Evolutionary conservation across 75 land plant species (phyloP), one percentile per base, ranked within the genome.

Genomic region (Selaginella tamariscina): DNA sequence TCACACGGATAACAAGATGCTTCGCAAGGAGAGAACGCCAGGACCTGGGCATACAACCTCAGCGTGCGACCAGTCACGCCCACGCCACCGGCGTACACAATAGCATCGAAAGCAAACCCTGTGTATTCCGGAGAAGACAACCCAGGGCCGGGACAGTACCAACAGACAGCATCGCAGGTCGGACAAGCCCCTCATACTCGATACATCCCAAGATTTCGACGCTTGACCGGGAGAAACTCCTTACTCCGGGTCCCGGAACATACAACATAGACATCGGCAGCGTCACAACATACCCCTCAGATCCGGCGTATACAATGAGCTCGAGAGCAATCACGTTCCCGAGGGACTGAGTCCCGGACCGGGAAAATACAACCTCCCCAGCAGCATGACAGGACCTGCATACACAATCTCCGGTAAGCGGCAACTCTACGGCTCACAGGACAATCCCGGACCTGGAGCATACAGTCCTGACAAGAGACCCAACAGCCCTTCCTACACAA

Each of bases 31-130:
- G 24, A 70, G 64, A 24, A 70, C 71, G 2, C 71, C 71, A 0
- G 71, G 71, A 13, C 71, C 71, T 32, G 71, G 71, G 71, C 71
- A 1, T 70, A 70, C 71, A 70, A 70, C 27, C 1, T n/a, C 9
- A 56, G 55, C 24, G 33, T 59, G 0, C 66, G 71, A 15, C 65
- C 71, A 23, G 32, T 70, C 31, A 59, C 64, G 33, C 71, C 71
- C n/a, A 24, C 71, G 32, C 56, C 71, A 23, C 71, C 71, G 66
- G 32, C 71, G 33, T 70, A 27, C 71, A 57, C 66, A 62, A 70
- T 70, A 0, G 62, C 71, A 22, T 1, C 8, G 32, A 56, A 32
- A 24, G 11, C 49, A 5, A 5, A 39, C 49, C 5, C 49, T 15
- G 49, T 5, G 15, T 15, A 5, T 5, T 15, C 49, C 49, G 15